Evolutionary conservation across 352 stramenopile genomes (phyloP).

Genomic region (Pythium periplocum): DNA sequence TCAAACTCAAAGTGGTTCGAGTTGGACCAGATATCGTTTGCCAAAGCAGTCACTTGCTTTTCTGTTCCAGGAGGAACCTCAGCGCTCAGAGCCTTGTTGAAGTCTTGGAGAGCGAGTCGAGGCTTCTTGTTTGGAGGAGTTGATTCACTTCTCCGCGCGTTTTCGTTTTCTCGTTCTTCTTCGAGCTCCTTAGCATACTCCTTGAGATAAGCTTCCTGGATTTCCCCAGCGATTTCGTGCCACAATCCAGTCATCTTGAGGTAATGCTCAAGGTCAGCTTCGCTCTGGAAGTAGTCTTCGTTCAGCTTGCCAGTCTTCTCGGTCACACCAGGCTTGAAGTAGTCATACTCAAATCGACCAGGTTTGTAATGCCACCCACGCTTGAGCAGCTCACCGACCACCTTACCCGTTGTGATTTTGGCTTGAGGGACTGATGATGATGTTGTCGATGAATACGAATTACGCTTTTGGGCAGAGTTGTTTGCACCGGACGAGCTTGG

Average conservation of each 20-base stretch:
- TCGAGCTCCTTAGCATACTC: neutral
- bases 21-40: conserved; percentile 81
- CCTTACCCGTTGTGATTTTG: conserved; percentile 53
- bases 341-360: conserved; percentile 79
- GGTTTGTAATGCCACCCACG: conserved; percentile 69
- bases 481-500: neutral
- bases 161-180: conserved; percentile 16
- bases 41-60: conserved; percentile 53
- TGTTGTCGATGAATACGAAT: conserved; percentile 1
- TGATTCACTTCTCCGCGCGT: neutral
- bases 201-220: conserved; percentile 24
- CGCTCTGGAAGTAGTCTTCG: conserved; percentile 78
- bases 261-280: conserved; percentile 56
- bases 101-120: conserved; percentile 4
- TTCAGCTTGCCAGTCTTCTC: conserved; percentile 39
- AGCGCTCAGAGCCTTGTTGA: too few relatives aligned
- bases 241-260: conserved; percentile 60
- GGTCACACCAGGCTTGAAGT: conserved; percentile 68
- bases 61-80: conserved; percentile 16
- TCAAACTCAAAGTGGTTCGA: conserved; percentile 77
- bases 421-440: conserved; percentile 1
- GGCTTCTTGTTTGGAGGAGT: conserved; percentile 19
- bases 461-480: conserved; percentile 3
- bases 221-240: conserved; percentile 44
- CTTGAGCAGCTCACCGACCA: conserved; percentile 41